Conservation (phyloP, 495 filamentous ascomycete genomes). For the Aspergillus campestris region DNA sequence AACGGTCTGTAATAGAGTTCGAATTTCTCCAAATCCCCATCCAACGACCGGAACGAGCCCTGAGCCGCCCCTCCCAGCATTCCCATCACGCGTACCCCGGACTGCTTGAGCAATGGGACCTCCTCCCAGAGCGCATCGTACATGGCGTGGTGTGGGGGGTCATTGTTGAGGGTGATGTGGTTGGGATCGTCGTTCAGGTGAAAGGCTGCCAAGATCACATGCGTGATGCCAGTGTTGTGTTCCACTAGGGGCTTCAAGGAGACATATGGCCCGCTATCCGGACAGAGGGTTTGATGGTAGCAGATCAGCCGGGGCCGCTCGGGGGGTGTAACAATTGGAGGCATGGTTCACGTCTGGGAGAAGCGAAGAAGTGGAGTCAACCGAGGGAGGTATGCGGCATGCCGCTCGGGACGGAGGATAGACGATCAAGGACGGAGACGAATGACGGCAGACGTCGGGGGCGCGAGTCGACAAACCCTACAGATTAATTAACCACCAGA, state of each 20-base stretch:
- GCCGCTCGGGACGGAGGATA: background rate
- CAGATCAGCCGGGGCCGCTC: slow-evolving; percentile 46
- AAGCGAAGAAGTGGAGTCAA: background rate
- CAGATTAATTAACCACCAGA: too few relatives aligned
- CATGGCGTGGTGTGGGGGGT: slow-evolving; percentile 48
- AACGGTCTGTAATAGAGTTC: slow-evolving; percentile 61
- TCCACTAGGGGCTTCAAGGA: slow-evolving; percentile 63
- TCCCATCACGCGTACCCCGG: slow-evolving; percentile 63
- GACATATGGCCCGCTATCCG: slow-evolving; percentile 47
- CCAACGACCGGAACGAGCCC: slow-evolving; percentile 60
- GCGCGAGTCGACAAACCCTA: too few relatives aligned
- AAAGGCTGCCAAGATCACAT: slow-evolving; percentile 71
- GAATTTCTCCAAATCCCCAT: slow-evolving; percentile 48
- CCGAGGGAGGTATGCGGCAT: too few relatives aligned
- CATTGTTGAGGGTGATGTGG: slow-evolving; percentile 67
- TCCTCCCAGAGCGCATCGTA: slow-evolving; percentile 62
- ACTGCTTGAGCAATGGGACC: slow-evolving; percentile 50
- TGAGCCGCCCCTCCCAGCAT: slow-evolving; percentile 77
- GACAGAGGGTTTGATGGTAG: slow-evolving; percentile 65
- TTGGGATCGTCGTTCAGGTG: slow-evolving; percentile 60
- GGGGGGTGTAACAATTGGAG: slow-evolving; percentile 19
- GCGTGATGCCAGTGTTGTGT: slow-evolving; percentile 53
- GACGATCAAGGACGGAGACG: background rate
- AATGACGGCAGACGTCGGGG: too few relatives aligned
- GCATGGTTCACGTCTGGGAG: slow-evolving; percentile 14